Evolutionary conservation across 768 basidiomycete species (phyloP).

Genomic region (Cystobasidium ongulense): DNA sequence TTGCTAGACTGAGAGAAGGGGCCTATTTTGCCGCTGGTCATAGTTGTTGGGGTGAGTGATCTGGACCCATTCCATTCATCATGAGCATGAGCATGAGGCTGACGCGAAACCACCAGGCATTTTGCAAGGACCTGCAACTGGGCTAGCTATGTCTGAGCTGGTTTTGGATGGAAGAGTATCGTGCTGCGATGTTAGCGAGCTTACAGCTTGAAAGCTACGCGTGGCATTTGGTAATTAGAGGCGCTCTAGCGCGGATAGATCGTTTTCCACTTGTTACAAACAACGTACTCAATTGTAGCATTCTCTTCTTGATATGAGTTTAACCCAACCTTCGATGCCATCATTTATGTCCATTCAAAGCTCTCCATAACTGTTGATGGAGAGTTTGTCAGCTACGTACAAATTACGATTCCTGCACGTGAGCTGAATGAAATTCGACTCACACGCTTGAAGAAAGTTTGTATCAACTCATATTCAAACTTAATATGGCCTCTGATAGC

Average conservation of each 20-base stretch:
- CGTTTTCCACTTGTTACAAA: background rate
- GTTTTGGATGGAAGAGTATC: slow-evolving; percentile 60
- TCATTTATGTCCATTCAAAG: background rate
- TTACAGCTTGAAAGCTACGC: slow-evolving; percentile 12
- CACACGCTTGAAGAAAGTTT: slow-evolving; percentile 19
- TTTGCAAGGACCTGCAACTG: slow-evolving; percentile 67
- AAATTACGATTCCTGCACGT: no score
- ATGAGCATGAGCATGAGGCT: slow-evolving; percentile 25
- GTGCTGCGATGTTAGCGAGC: slow-evolving; percentile 47
- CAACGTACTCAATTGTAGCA: background rate
- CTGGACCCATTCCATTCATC: background rate
- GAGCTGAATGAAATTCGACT: background rate
- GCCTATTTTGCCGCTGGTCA: slow-evolving; percentile 69
- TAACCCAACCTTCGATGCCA: background rate
- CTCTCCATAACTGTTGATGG: background rate
- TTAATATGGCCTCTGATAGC: slow-evolving; percentile 10
- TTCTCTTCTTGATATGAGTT: background rate
- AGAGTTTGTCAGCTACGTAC: no score
- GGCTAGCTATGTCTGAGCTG: slow-evolving; percentile 61
- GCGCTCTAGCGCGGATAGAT: background rate
- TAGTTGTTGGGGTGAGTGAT: slow-evolving; percentile 56
- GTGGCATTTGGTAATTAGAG: background rate
- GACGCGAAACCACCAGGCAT: background rate
- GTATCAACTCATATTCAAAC: slow-evolving; percentile 3
- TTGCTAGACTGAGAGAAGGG: slow-evolving; percentile 59